Base-by-base conservation (phyloP, 2,329 filamentous ascomycete species). In the Fragosphaeria purpurea region DNA sequence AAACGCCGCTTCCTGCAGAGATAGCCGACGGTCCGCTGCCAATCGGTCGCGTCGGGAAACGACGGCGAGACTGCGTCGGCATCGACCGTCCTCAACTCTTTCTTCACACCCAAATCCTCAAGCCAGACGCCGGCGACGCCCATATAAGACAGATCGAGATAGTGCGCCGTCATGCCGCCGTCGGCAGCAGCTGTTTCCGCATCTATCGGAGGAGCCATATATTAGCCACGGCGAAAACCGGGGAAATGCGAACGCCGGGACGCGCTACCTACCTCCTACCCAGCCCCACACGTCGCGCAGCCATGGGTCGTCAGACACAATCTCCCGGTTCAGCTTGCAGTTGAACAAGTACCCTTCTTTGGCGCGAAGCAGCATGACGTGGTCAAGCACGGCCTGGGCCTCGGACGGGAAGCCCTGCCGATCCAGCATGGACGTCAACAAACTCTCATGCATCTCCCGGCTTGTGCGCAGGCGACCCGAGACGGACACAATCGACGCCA, bases 231-330 rank as follows among this genome's bases (percentile, higher is more conserved):
- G 22, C 22, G 22, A 22, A 22, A 22, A 22, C 22, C 2, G 22
- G 37, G 44, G 45, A 44, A 7, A 41, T 70, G 22, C 22, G 22
- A 22, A 22, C 22, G 22, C 22, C 22, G 22, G 22, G 22, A 22
- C 22, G 22, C 22, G 22, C 22, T 22, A 22, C 22, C 61, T 60
- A 81, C 85, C 80, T 52, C 77, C 74, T 45, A 90, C 73, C 74
- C 86, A 87, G 44, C 80, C 77, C 88, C 88, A 94, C n/a, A 86
- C 70, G 50, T 86, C 83, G 51, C 81, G 76, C n/a, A 91, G 70
- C 79, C 85, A 87, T 34, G 77, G 79, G 59, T 90, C 83, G 53
- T 88, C 85, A 6, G 74, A 70, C 1, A 86, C 75, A n/a, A 90
- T 76, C 6, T 74, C 67, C 54, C 77, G 76, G 59, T 93, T 93